Evolutionary conservation across 2,329 filamentous ascomycete species (phyloP), one percentile per base, ranked within the genome.

Genomic region (Trichocomaceae sp.): DNA sequence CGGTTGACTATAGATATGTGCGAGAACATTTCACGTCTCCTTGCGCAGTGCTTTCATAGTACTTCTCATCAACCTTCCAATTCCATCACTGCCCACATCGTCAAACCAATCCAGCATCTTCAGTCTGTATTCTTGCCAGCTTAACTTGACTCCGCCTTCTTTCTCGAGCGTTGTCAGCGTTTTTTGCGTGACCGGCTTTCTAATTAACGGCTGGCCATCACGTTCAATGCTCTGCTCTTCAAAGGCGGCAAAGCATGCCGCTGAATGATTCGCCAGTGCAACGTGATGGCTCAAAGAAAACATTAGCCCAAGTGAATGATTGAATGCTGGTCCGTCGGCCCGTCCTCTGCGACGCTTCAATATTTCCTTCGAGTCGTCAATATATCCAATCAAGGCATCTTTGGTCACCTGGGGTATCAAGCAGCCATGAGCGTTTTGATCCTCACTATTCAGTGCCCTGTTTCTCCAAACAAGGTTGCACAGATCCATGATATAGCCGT

Each of bases 401-500:
- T 80, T 72, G 1, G 83, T 73, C 0, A 71, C n/a, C 2, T 64
- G 58, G 1, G 76, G 70, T 50, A 82, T 72, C 8, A 80, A 68
- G 60, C 82, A 80, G 3, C 79, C 82, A 15, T 77, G 63, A 2
- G 80, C 76, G 62, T 83, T 83, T n/a, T 79, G 72, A 60, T 92
- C 87, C 1, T 75, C 74, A 12, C 74, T 73, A 56, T 82, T 82
- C 57, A 95, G 85, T 1, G 86, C 89, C 12, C 85, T 82, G 20
- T 82, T 81, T 8, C 88, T 82, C 89, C 89, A 95, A 47, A 93
- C 69, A 50, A 87, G 83, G 66, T 95, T 95, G 75, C 88, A 91
- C 31, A 90, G 80, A 66, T 95, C 90, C 83, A 93, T 91, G 31
- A 95, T 79, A 66, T 87, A 90, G 20, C 86, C 86, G 67, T 95